Evolutionary conservation across 345 rosid genomes (phyloP), one percentile per base, ranked within the genome.

Genomic region (Pistacia vera): DNA sequence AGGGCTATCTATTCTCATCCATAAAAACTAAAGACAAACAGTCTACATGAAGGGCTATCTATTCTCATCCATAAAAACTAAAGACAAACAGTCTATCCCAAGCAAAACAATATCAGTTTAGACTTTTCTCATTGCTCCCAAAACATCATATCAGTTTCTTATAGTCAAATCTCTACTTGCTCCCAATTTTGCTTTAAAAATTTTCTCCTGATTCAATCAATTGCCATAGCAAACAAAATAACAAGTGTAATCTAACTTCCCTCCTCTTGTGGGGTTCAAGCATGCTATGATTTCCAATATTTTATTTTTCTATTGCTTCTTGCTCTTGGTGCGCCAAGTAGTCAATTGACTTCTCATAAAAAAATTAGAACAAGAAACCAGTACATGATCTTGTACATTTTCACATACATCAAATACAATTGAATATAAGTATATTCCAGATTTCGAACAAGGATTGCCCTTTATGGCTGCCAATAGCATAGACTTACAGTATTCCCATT

Each of bases 131-230:
- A 52, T 63, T 16, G 58, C 71, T 73, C 9, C 46, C 46, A 73
- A 73, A 62, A 38, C 56, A 77, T 30, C 52, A 55, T 49, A 44
- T 35, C 51, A 63, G 41, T 69, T 30, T 56, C 28, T 48, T 8
- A 49, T 30, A 9, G 74, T 74, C 81, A 71, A 62, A 8, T 13
- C 46, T 48, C 8, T 51, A 54, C 78, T 65, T 75, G 81, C 79
- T 79, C 70, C 41, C 55, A 52, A 58, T 30, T 71, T 71, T 12
- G 63, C 49, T 38, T 36, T 30, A 17, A 28, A 25, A 25, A 1
- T 44, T 63, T 74, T 70, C 77, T 62, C 30, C 58, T 13, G n/a
- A 14, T 59, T 58, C 30, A 48, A 78, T 60, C 63, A 60, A 79
- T 81, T 66, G 51, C 69, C 63, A 35, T 18, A 60, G 33, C 28